Base-by-base conservation (phyloP, 2,329 filamentous ascomycete species). In the Hypocrella siamensis region DNA sequence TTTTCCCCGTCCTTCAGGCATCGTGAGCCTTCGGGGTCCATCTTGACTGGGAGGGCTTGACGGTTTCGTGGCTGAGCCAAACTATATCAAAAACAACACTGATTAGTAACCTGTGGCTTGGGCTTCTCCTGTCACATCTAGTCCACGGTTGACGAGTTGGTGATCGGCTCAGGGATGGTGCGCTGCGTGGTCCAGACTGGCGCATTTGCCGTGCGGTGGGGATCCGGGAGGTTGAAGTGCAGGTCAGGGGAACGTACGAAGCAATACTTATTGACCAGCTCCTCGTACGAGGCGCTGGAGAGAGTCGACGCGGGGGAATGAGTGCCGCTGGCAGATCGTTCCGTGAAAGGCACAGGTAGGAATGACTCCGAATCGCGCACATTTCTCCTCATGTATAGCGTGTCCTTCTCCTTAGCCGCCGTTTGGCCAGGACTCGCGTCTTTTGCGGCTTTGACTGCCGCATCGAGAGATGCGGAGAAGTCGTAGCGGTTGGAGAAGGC, bases 211-310 rank as follows among this genome's bases (percentile, higher is more conserved):
- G 32, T 36, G 27, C 40, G 31, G 17, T 40, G 34, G 31, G 40
- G 24, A 10, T 38, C 33, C 39, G 39, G 28, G 31, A 42, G 41
- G 45, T 41, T 46, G 47, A 45, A 42, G 35, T 46, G 46, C 32
- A 48, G 42, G 44, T 52, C 52, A 42, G 56, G 57, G 51, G 69
- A 69, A 93, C 88, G 75, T 88, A 94, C 88, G 74, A 96, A 98
- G 70, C 90, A 98, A 68, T 93, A 98, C 65, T 93, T 94, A 65
- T 93, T 86, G 56, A 98, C 80, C 42, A 98, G 71, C 60, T 98
- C 90, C 59, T 92, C 83, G 55, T 98, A 96, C 37, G 88, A 86
- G 38, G 83, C 76, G 41, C 85, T 92, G 38, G 86, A 73, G 42
- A 93, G 77, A 47, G 57, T 38, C 5, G 37, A 31, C 17, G 36